Base-by-base conservation (phyloP, 2,329 filamentous ascomycete genomes). In the Metarhizium rileyi region DNA sequence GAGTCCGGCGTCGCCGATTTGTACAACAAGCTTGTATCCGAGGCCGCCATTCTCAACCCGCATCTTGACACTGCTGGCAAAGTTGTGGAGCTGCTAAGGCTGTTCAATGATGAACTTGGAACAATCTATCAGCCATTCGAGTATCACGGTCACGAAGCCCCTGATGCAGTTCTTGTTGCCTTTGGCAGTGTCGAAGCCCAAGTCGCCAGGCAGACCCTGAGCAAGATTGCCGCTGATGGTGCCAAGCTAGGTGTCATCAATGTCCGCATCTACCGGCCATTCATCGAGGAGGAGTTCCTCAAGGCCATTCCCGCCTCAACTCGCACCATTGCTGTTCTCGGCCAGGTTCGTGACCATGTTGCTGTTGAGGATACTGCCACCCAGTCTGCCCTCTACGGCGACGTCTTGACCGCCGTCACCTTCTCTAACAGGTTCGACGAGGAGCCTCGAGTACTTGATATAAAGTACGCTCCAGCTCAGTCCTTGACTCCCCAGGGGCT, bases 61-160 rank as follows among this genome's bases (percentile, higher is more conserved):
- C 87, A 84, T 63, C 81, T 84, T 4, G 84, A 87, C 65, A 74
- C 77, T 40, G 85, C 87, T 48, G 84, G 82, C 54, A 89, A 86
- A 68, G 74, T 83, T n/a, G 66, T 83, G 42, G 81, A 81, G 57
- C 71, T 91, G 7, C 72, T 94, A 46, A 77, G 80, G 55, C 77
- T 84, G 22, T 83, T 94, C 70, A 98, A 97, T 68, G 81, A 82
- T 54, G 90, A 97, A 72, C 82, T 98, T 23, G 93, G 91, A 51
- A 97, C 93, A 42, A 83, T 91, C 56, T 98, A 98, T 66, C 80
- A 84, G 61, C 81, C 89, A 6, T 98, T 97, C 59, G 93, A 98
- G 70, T 98, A 98, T 71, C 80, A 85, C 61, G 93, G 93, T 23
- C 89, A 97, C 63, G 73, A 80, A 45, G 73, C 81, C 41, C 81